phyloP scores from a whole-genome alignment of 2,329 filamentous ascomycete genomes.

The Paracoccidioides brasiliensis region DNA sequence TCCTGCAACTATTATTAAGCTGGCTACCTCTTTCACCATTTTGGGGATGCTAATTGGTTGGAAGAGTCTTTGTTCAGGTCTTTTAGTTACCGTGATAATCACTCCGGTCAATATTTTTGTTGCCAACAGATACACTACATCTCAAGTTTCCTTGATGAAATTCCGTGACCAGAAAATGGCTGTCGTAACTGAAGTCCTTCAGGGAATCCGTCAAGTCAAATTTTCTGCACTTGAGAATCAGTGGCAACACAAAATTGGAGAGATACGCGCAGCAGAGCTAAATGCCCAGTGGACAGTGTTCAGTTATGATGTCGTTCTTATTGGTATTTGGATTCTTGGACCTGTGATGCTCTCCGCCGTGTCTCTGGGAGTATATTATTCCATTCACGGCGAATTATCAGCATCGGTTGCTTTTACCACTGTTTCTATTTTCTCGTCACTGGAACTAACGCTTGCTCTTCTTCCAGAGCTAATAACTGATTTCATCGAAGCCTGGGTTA shows the following conservation, averaged over 20 bases:
- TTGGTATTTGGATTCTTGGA: conserved; percentile 58
- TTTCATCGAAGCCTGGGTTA: conserved; percentile 59
- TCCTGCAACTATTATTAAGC: conserved; percentile 47
- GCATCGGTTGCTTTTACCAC: conserved; percentile 70
- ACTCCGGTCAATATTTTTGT: conserved; percentile 56
- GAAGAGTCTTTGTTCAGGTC: conserved; percentile 52
- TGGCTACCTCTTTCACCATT: conserved; percentile 53
- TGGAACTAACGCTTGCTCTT: conserved; percentile 57
- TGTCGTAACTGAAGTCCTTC: conserved; percentile 61
- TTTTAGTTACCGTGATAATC: conserved; percentile 50
- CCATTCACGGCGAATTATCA: conserved; percentile 47
- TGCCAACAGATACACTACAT: conserved; percentile 49
- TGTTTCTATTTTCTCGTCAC: conserved; percentile 58
- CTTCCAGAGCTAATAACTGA: conserved; percentile 62
- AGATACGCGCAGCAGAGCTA: conserved; percentile 54
- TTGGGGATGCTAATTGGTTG: conserved; percentile 59
- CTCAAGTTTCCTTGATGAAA: conserved; percentile 61
- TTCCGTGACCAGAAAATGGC: conserved; percentile 61
- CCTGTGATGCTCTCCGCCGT: conserved; percentile 61
- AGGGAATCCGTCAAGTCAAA: conserved; percentile 74
- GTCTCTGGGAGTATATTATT: conserved; percentile 55
- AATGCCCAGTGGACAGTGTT: conserved; percentile 54
- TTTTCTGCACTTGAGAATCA: conserved; percentile 63
- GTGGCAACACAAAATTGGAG: conserved; percentile 58
- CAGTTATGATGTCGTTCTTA: conserved; percentile 47